Percentiles rank a stretch among this genome's conserved stretches.
Conservation (phyloP, 768 basidiomycete genomes). For the Lenzites betulinus region DNA sequence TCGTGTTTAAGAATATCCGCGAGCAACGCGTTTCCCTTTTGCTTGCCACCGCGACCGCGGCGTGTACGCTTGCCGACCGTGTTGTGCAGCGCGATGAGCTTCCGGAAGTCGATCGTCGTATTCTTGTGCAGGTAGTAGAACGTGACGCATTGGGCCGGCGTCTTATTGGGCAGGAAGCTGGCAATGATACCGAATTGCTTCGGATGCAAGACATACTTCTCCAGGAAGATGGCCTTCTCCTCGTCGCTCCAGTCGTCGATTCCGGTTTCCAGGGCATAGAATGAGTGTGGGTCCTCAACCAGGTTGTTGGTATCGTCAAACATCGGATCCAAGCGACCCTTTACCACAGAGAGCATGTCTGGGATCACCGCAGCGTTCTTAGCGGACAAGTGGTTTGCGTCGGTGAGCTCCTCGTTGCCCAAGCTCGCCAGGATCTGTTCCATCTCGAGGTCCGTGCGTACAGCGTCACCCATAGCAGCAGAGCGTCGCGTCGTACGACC, state of each 20-base stretch:
- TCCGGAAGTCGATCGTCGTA: conserved; percentile 79
- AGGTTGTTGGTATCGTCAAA: conserved; percentile 88
- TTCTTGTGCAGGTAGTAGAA: conserved; percentile 98
- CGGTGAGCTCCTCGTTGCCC: conserved; percentile 90
- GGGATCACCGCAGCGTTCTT: conserved; percentile 87
- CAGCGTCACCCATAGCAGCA: conserved; percentile 81
- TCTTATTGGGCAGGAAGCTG: conserved; percentile 77
- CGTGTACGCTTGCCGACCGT: conserved; percentile 63
- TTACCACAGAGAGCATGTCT: conserved; percentile 80
- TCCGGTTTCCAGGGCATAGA: conserved; percentile 73
- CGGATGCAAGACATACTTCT: conserved; percentile 80
- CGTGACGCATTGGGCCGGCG: conserved; percentile 83
- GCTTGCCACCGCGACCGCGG: conserved; percentile 57
- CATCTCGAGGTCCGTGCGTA: conserved; percentile 94
- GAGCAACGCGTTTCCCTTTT: conserved; percentile 80
- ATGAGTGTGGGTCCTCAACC: conserved; percentile 73
- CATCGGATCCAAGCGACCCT: conserved; percentile 57
- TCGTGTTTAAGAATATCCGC: conserved; percentile 82
- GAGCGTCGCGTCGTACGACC: conserved; percentile 74
- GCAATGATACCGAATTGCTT: conserved; percentile 98
- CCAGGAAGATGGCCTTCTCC: conserved; percentile 77
- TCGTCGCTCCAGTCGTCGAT: conserved; percentile 86
- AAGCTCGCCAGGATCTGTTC: conserved; percentile 95
- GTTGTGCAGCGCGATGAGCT: conserved; percentile 66
- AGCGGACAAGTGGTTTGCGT: conserved; percentile 84